Evolutionary conservation across 2,329 filamentous ascomycete species (phyloP), one percentile per base, ranked within the genome.

Genomic region (Ophiocordyceps camponoti-saundersi): DNA sequence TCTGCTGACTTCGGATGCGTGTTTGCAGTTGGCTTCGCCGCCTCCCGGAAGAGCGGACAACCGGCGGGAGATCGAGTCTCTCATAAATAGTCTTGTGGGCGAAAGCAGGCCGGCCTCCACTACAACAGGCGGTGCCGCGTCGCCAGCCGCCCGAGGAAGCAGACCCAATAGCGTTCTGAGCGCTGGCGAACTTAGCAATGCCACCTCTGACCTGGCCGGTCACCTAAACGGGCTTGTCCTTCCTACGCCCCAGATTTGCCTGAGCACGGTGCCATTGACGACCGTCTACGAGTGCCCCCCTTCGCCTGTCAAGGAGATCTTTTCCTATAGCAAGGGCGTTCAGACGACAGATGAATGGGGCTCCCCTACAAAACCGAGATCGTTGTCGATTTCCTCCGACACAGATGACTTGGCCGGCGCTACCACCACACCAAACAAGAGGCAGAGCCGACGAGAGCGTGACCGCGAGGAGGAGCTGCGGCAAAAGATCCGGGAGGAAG

Each of bases 241-340:
- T 21, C 61, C 66, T 26, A 55, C 62, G 4, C 68, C 69, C 23
- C 69, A 73, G 16, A 86, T 90, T 57, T 82, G 79, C 3, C 75
- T 95, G 20, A 82, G 79, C 8, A 82, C 88, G 1, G 79, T 78
- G 12, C 73, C 84, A 8, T 71, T 87, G 46, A 79, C 80, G 18
- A 88, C 85, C 32, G 76, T 92, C 50, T 88, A 83, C 64, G 89
- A 95, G 62, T 84, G 79, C 52, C 79, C 83, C 2, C 82, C 85
- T 1, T 82, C 80, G 20, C 79, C 82, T 32, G 77, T 82, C 47
- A 78, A 82, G 53, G 92, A 98, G 63, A 72, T 94, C 49, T 88
- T 94, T 59, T 94, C 88, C 46, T 98, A 98, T 71, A 96, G 85
- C 72, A 96, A 95, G 68, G 89, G 81, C 48, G 88, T 96, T 21